These are phyloP conservation scores for Citrullus mucosospermus DNA, from an alignment of 306 rosid genomes.

Conservation along the genomic window DNA sequence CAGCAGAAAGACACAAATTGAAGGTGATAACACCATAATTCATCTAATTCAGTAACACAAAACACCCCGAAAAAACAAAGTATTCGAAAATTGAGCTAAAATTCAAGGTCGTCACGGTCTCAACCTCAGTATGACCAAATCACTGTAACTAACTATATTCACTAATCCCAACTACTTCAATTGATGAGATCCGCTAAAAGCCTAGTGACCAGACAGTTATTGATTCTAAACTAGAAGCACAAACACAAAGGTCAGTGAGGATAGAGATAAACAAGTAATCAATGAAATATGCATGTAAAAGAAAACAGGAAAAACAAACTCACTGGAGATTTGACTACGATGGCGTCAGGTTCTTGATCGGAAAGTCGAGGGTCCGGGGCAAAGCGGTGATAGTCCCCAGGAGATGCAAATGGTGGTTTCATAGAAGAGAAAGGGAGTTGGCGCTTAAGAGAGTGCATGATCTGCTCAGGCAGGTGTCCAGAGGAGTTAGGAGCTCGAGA, in stretches of 20 bases:
- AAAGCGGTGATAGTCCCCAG: conserved; percentile 78
- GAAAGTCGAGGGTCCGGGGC: conserved; percentile 38
- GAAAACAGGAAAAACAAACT: conserved; percentile 3
- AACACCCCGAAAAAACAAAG: not conserved
- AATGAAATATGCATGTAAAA: conserved; percentile 5
- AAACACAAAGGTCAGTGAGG: not conserved
- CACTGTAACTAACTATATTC: not conserved
- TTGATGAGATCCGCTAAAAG: not conserved
- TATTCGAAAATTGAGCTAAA: not conserved
- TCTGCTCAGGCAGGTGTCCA: conserved; percentile 34
- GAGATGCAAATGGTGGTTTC: conserved; percentile 62
- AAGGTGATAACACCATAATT: not conserved
- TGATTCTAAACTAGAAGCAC: not conserved
- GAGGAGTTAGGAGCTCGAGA: conserved; percentile 31
- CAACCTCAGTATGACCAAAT: not conserved
- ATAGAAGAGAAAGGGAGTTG: conserved; percentile 64
- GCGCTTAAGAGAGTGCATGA: conserved; percentile 50
- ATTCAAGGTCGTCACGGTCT: not conserved
- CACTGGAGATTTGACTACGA: conserved; percentile 56
- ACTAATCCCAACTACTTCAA: not conserved
- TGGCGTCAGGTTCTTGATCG: conserved; percentile 42
- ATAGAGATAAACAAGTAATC: not conserved
- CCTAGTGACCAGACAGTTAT: not conserved
- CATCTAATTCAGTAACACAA: not conserved
- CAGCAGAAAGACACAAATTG: not conserved